phyloP scores from a whole-genome alignment of 768 basidiomycete genomes.

The Sistotremastrum suecicum region DNA sequence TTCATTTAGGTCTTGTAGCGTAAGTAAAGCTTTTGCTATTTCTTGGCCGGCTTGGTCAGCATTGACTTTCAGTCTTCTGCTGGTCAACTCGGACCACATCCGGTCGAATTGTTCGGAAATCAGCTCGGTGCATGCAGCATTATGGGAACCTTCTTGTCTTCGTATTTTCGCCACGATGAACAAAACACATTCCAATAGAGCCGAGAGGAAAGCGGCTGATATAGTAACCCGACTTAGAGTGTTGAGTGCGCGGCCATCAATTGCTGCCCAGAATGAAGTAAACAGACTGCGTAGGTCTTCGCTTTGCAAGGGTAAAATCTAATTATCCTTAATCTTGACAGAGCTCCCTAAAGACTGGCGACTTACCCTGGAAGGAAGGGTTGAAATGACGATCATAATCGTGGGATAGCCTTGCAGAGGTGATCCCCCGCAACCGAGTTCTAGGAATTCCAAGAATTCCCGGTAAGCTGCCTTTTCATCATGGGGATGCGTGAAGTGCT shows the following conservation, averaged over 20 bases:
- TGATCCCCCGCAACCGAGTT: slow-evolving; percentile 64
- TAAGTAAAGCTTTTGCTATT: slow-evolving; percentile 27
- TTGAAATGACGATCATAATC: slow-evolving; percentile 68
- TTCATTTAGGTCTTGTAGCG: slow-evolving; percentile 12
- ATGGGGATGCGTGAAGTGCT: background rate
- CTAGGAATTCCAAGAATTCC: slow-evolving; percentile 70
- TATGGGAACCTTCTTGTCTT: slow-evolving; percentile 5
- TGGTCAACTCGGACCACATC: slow-evolving; percentile 34
- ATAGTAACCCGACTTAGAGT: slow-evolving; percentile 37
- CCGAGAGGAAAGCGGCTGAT: slow-evolving; percentile 51
- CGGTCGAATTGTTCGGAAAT: slow-evolving; percentile 30
- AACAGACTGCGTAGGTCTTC: slow-evolving; percentile 39
- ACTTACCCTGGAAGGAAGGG: slow-evolving; percentile 55
- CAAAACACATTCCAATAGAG: slow-evolving; percentile 55
- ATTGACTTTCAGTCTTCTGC: slow-evolving; percentile 32
- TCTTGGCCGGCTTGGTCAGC: slow-evolving; percentile 27
- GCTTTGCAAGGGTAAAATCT: slow-evolving; percentile 14
- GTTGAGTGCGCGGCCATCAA: slow-evolving; percentile 52
- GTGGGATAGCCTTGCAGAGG: slow-evolving; percentile 72
- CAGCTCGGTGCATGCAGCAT: slow-evolving; percentile 14
- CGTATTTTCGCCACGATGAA: slow-evolving; percentile 37
- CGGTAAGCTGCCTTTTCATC: slow-evolving; percentile 34
- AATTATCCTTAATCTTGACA: background rate
- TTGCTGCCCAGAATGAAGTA: slow-evolving; percentile 69
- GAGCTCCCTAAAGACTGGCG: slow-evolving; percentile 1